These are phyloP conservation scores for Scedosporium dehoogii DNA, from an alignment of 2,329 filamentous ascomycete genomes.

Conservation along the genomic window DNA sequence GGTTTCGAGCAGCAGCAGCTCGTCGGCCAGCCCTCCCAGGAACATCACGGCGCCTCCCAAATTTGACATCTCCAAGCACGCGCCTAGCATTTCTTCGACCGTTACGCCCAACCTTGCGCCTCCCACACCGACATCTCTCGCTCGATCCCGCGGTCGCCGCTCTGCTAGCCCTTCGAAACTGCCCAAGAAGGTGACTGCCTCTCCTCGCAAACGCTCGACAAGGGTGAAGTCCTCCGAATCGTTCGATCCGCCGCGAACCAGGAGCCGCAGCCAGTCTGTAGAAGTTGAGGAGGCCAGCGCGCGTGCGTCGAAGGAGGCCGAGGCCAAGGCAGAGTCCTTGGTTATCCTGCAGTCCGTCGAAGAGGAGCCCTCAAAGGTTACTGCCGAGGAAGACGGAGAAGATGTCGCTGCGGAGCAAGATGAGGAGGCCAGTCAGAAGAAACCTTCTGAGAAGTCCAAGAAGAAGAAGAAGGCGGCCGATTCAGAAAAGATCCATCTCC, in stretches of 20 bases:
- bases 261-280: slow-evolving; percentile 6
- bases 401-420: slow-evolving; percentile 14
- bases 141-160: slow-evolving; percentile 40
- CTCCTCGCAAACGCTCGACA: slow-evolving; percentile 43
- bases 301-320: slow-evolving; percentile 1
- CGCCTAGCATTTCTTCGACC: slow-evolving; percentile 18
- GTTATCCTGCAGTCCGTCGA: slow-evolving; percentile 5
- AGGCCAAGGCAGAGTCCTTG: not conserved
- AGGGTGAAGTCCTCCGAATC: slow-evolving; percentile 4
- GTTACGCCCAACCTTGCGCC: slow-evolving; percentile 26
- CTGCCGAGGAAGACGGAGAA: slow-evolving; percentile 26
- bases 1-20: slow-evolving; percentile 37
- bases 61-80: slow-evolving; percentile 48
- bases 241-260: slow-evolving; percentile 1
- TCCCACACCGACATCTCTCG: slow-evolving; percentile 35
- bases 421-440: slow-evolving; percentile 21
- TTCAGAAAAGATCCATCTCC: slow-evolving; percentile 30
- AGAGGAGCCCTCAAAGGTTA: slow-evolving; percentile 23
- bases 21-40: slow-evolving; percentile 59
- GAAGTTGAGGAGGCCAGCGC: slow-evolving; percentile 2
- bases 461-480: slow-evolving; percentile 42
- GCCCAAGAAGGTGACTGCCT: slow-evolving; percentile 35
- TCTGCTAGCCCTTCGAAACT: slow-evolving; percentile 49
- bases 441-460: slow-evolving; percentile 18
- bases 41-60: slow-evolving; percentile 73